Percentiles rank a stretch among this genome's conserved stretches.
These are phyloP conservation scores for Aphanomyces cochlioides DNA, from an alignment of 352 stramenopile genomes.

Conservation along the genomic window DNA sequence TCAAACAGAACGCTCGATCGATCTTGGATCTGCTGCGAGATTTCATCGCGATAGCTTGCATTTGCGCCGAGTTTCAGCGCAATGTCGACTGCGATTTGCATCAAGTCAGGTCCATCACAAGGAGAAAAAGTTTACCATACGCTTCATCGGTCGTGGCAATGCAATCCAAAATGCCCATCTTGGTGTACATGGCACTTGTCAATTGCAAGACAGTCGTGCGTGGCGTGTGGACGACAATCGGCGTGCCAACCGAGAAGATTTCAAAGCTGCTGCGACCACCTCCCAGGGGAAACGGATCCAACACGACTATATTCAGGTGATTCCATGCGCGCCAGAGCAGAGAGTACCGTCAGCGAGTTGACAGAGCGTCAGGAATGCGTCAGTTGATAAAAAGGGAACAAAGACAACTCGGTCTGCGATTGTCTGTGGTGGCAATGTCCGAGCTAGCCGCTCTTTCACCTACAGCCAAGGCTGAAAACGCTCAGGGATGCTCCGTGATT, in stretches of 20 bases:
- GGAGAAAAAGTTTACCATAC: conserved; percentile 24
- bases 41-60: conserved; percentile 1
- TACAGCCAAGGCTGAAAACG: conserved; percentile 1
- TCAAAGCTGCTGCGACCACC: conserved; percentile 56
- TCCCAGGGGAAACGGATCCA: conserved; percentile 62
- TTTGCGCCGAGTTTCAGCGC: conserved; percentile 40
- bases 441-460: conserved; percentile 37
- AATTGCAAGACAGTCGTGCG: conserved; percentile 61
- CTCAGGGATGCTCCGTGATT: conserved; percentile 27
- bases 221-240: conserved; percentile 50
- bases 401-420: conserved; percentile 47
- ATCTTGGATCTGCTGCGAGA: conserved; percentile 36
- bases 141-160: conserved; percentile 35
- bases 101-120: neutral
- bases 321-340: conserved; percentile 34
- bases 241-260: conserved; percentile 56
- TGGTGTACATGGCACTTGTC: conserved; percentile 54
- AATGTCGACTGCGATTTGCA: conserved; percentile 19
- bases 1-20: conserved; percentile 43
- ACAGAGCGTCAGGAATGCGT: conserved; percentile 45
- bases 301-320: conserved; percentile 35
- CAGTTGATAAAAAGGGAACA: conserved; percentile 36
- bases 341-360: conserved; percentile 37
- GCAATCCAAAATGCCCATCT: conserved; percentile 43
- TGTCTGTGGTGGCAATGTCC: conserved; percentile 17